Conservation (phyloP, 2,329 filamentous ascomycete species). For the Xylaria sp. region DNA sequence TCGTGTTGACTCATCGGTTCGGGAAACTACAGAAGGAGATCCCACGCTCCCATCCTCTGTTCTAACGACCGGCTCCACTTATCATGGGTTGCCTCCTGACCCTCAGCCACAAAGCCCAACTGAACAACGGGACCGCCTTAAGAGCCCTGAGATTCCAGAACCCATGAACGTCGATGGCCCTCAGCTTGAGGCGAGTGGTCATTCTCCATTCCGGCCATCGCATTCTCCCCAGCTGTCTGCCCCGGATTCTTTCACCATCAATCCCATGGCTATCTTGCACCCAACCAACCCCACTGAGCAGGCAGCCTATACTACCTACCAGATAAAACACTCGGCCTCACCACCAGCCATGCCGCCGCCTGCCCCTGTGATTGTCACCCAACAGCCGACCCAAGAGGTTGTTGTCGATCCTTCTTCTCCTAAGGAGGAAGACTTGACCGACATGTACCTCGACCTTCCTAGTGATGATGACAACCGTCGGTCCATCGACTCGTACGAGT, state of each 20-base stretch:
- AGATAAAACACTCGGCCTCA: constrained; percentile 42
- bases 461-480: constrained; percentile 39
- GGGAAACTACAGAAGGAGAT: constrained; percentile 38
- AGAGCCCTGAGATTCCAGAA: constrained; percentile 44
- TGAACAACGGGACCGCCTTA: constrained; percentile 40
- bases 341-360: constrained; percentile 36
- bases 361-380: constrained; percentile 35
- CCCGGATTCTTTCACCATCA: constrained; percentile 39
- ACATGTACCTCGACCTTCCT: constrained; percentile 39
- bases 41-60: constrained; percentile 39
- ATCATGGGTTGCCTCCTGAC: constrained; percentile 39
- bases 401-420: constrained; percentile 26
- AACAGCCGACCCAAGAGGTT: constrained; percentile 29
- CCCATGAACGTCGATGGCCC: constrained; percentile 41
- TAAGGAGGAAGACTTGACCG: constrained; percentile 28
- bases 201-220: constrained; percentile 36
- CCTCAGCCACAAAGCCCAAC: constrained; percentile 38
- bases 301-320: constrained; percentile 42
- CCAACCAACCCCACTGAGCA: constrained; percentile 42
- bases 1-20: constrained; percentile 35
- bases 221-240: constrained; percentile 39
- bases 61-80: constrained; percentile 35
- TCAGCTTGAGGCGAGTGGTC: constrained; percentile 29
- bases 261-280: constrained; percentile 42
- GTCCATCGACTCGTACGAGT: constrained; percentile 40